Conservation (phyloP, 2,329 filamentous ascomycete genomes). For the Aspergillus neoniger region DNA sequence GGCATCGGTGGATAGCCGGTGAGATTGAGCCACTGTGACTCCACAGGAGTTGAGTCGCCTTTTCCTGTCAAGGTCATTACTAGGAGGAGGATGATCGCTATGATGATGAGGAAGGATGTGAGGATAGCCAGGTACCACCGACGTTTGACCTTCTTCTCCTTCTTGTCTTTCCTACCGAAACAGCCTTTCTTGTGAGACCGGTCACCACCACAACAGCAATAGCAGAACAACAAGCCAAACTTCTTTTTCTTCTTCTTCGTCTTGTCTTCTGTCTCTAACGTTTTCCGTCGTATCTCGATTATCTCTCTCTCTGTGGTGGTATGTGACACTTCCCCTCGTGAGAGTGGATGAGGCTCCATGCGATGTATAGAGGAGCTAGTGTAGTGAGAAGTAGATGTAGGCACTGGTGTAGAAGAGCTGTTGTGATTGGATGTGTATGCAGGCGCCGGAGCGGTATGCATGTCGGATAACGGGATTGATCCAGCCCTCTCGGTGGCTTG, state of each 20-base stretch:
- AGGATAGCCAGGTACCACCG: conserved; percentile 60
- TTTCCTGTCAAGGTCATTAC: conserved; percentile 57
- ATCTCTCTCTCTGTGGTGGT: conserved; percentile 31
- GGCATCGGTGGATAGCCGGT: conserved; percentile 85
- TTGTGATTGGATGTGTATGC: conserved; percentile 39
- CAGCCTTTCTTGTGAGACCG: conserved; percentile 61
- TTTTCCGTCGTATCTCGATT: conserved; percentile 55
- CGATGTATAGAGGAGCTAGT: conserved; percentile 25
- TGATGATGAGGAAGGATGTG: conserved; percentile 54
- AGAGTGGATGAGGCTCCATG: conserved; percentile 27
- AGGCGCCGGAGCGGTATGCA: conserved; percentile 46
- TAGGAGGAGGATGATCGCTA: conserved; percentile 61
- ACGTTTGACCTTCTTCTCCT: conserved; percentile 64
- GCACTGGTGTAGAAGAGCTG: conserved; percentile 23
- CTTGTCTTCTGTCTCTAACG: conserved; percentile 68
- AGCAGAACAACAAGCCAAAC: conserved; percentile 46
- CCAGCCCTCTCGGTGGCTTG: conserved; percentile 64
- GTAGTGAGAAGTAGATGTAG: conserved; percentile 40
- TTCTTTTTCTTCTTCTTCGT: conserved; percentile 57
- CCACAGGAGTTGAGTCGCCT: conserved; percentile 43
- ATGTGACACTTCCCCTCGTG: conserved; percentile 26
- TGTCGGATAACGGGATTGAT: conserved; percentile 61
- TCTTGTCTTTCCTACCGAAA: conserved; percentile 62
- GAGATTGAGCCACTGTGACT: conserved; percentile 74
- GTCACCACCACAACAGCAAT: conserved; percentile 66